phyloP scores from a whole-genome alignment of 345 rosid species.

The Euphorbia peplus region DNA sequence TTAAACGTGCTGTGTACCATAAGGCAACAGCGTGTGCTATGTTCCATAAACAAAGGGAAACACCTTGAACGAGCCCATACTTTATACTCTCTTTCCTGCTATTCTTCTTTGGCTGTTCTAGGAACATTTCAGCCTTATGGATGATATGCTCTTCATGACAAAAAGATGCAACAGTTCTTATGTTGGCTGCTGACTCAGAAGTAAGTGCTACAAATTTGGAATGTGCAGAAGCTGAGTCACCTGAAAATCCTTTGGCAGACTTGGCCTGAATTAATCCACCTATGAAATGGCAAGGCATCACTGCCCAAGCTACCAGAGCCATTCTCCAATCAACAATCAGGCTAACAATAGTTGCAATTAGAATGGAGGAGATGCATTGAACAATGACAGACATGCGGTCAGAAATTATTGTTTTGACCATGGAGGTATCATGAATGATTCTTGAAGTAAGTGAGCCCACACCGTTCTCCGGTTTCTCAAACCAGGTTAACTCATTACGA shows the following conservation, averaged over 20 bases:
- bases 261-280: conserved; percentile 69
- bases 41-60: conserved; percentile 64
- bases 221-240: conserved; percentile 50
- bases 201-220: conserved; percentile 43
- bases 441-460: conserved; percentile 47
- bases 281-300: conserved; percentile 80
- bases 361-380: conserved; percentile 60
- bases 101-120: conserved; percentile 35
- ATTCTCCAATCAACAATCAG: conserved; percentile 53
- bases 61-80: conserved; percentile 58
- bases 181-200: conserved; percentile 54
- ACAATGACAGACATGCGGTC: conserved; percentile 67
- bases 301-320: conserved; percentile 72
- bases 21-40: conserved; percentile 69
- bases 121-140: conserved; percentile 33
- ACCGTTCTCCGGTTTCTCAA: conserved; percentile 53
- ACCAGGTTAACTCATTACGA: conserved; percentile 56
- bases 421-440: conserved; percentile 51
- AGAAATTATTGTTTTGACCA: conserved; percentile 59
- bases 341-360: conserved; percentile 61
- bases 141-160: conserved; percentile 58
- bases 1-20: conserved; percentile 54
- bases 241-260: conserved; percentile 60
- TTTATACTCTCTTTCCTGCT: conserved; percentile 45
- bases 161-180: conserved; percentile 59